Conservation (phyloP, 805 yeast genomes). For the Ogataea ramenticola region DNA sequence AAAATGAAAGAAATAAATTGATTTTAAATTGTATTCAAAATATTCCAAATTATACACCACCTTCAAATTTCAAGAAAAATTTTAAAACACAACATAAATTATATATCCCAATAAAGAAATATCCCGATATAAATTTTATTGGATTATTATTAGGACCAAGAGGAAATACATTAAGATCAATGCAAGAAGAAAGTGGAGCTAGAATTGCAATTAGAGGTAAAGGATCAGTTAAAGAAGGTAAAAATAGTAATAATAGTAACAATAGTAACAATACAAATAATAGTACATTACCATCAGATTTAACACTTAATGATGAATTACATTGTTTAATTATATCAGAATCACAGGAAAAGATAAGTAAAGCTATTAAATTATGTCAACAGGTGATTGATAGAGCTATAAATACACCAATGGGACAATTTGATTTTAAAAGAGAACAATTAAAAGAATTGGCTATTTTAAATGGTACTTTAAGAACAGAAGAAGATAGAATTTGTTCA, state of each 20-base stretch:
- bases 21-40: slow-evolving; percentile 67
- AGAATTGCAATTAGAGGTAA: slow-evolving; percentile 86
- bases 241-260: slow-evolving; percentile 34
- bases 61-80: slow-evolving; percentile 64
- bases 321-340: slow-evolving; percentile 88
- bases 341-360: slow-evolving; percentile 63
- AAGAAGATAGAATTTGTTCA: slow-evolving; percentile 55
- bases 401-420: slow-evolving; percentile 86
- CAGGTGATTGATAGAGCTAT: slow-evolving; percentile 78
- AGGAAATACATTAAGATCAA: slow-evolving; percentile 76
- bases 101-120: slow-evolving; percentile 75
- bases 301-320: slow-evolving; percentile 68
- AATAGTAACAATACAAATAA: too few species aligned
- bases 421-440: slow-evolving; percentile 85
- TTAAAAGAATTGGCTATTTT: slow-evolving; percentile 85
- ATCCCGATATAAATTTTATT: slow-evolving; percentile 89
- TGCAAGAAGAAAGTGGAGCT: slow-evolving; percentile 86
- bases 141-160: slow-evolving; percentile 92
- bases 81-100: slow-evolving; percentile 68
- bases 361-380: slow-evolving; percentile 69
- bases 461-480: slow-evolving; percentile 85
- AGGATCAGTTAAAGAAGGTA: slow-evolving; percentile 94
- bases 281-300: slow-evolving; percentile 42
- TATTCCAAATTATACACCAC: slow-evolving; percentile 76
- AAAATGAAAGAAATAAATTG: slow-evolving; percentile 71